phyloP scores from a whole-genome alignment of 306 rosid genomes.

The Trifolium pratense region DNA sequence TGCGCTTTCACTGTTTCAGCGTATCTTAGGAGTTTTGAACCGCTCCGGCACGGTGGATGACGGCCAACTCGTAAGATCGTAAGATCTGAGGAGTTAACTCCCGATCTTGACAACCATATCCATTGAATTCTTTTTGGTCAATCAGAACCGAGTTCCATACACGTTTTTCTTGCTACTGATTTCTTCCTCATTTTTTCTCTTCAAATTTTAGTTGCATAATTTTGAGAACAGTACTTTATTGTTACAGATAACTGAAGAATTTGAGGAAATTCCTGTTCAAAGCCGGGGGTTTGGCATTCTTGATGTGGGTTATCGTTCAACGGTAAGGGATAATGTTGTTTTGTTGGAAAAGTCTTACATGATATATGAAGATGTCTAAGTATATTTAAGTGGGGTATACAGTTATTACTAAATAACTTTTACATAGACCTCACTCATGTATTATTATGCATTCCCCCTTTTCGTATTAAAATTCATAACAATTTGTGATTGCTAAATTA shows the following conservation, averaged over 20 bases:
- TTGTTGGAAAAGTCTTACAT: neutral
- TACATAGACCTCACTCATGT: neutral
- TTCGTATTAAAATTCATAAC: neutral
- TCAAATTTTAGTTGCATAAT: constrained; percentile 31
- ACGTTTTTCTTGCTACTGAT: constrained; percentile 31
- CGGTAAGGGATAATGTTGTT: constrained; percentile 47
- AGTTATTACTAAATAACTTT: neutral
- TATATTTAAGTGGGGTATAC: neutral
- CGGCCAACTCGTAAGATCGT: too few species aligned
- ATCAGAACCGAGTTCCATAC: neutral
- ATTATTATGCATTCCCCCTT: neutral
- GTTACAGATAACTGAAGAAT: constrained; percentile 87
- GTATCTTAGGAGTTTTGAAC: too few species aligned
- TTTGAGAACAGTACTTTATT: constrained; percentile 36
- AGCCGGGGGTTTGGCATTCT: constrained; percentile 98
- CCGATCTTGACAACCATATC: too few species aligned
- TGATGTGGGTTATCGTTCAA: constrained; percentile 93
- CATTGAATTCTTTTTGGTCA: neutral
- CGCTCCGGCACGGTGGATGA: too few species aligned
- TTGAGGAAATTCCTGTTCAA: constrained; percentile 94
- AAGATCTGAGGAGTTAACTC: too few species aligned
- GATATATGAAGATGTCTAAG: neutral
- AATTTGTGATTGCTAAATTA: neutral
- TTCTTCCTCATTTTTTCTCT: constrained; percentile 29
- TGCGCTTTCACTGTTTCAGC: too few species aligned